A percentile compares a stretch with the other conserved stretches of the same genome.
Evolutionary conservation across 768 basidiomycete species (phyloP).

Genomic region (Rhodotorula sphaerocarpa): DNA sequence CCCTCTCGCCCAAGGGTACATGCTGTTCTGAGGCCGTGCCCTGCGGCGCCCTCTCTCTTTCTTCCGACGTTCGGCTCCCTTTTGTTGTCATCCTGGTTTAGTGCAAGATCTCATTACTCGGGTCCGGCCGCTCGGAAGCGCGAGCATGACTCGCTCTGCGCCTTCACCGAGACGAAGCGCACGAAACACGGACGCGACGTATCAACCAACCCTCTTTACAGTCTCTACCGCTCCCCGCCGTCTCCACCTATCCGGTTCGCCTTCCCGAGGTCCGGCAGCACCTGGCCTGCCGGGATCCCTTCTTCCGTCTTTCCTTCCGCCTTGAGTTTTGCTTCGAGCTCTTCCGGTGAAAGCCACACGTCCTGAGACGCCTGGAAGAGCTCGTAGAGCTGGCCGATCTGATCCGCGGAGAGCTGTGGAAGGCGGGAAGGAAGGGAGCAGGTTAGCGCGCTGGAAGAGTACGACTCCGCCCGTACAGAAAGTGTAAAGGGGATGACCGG

Average conservation of each 20-base stretch:
- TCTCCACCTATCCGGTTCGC: conserved; percentile 1
- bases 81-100: too few relatives aligned
- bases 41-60: not conserved
- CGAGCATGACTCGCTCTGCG: too few relatives aligned
- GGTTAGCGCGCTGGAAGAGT: not conserved
- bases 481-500: too few relatives aligned
- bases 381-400: conserved; percentile 87
- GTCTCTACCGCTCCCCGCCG: not conserved
- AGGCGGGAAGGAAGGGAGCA: not conserved
- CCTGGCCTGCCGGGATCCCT: conserved; percentile 20
- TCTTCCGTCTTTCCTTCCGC: not conserved
- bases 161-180: too few relatives aligned
- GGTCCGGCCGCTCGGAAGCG: not conserved
- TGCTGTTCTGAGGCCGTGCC: conserved; percentile 20
- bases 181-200: not conserved
- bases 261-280: conserved; percentile 19
- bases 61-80: too few relatives aligned
- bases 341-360: conserved; percentile 13
- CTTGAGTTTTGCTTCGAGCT: conserved; percentile 13
- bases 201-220: not conserved
- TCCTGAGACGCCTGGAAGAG: conserved; percentile 85
- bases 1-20: conserved; percentile 40
- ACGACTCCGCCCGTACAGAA: too few relatives aligned
- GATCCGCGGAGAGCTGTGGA: conserved; percentile 72
- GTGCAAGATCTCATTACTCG: not conserved